phyloP scores from a whole-genome alignment of 352 stramenopile species.

The Phytophthora melonis region DNA sequence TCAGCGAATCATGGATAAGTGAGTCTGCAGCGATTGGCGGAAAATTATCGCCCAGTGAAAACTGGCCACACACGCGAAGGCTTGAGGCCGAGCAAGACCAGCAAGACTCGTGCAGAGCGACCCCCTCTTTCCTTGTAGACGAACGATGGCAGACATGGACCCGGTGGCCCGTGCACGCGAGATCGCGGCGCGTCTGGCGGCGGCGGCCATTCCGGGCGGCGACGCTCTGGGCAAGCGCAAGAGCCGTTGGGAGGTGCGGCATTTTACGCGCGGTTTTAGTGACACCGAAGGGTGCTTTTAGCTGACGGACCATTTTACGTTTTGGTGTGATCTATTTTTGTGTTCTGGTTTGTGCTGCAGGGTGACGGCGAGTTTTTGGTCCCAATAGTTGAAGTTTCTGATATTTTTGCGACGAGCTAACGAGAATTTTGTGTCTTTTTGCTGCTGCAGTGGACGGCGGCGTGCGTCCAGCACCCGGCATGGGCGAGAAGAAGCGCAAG shows the following conservation, averaged over 20 bases:
- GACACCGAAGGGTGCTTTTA: not conserved
- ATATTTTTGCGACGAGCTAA: slow-evolving; percentile 9
- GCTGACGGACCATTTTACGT: not conserved
- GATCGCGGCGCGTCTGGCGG: slow-evolving; percentile 83
- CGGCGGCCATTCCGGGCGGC: slow-evolving; percentile 67
- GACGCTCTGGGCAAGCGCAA: slow-evolving; percentile 86
- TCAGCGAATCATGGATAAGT: slow-evolving; percentile 12
- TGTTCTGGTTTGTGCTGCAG: slow-evolving; percentile 25
- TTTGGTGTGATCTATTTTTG: slow-evolving; percentile 23
- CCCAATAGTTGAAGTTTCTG: slow-evolving; percentile 20
- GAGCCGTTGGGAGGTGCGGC: slow-evolving; percentile 84
- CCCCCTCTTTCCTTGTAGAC: slow-evolving; percentile 13
- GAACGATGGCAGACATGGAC: slow-evolving; percentile 63
- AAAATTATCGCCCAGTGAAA: slow-evolving; percentile 43
- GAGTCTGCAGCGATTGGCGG: slow-evolving; percentile 41
- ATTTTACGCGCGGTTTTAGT: slow-evolving; percentile 9
- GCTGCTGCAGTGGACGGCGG: slow-evolving; percentile 48
- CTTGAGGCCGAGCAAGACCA: slow-evolving; percentile 1
- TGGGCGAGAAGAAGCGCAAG: slow-evolving; percentile 83
- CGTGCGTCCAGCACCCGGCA: slow-evolving; percentile 41
- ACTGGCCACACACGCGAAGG: slow-evolving; percentile 23
- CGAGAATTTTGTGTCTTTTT: not conserved
- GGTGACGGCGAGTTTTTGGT: slow-evolving; percentile 54
- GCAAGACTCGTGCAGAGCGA: not conserved
- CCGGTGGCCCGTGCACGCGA: slow-evolving; percentile 82